Evolutionary conservation across 805 yeast genomes (phyloP).

Genomic region (Allodekkera sacchari): DNA sequence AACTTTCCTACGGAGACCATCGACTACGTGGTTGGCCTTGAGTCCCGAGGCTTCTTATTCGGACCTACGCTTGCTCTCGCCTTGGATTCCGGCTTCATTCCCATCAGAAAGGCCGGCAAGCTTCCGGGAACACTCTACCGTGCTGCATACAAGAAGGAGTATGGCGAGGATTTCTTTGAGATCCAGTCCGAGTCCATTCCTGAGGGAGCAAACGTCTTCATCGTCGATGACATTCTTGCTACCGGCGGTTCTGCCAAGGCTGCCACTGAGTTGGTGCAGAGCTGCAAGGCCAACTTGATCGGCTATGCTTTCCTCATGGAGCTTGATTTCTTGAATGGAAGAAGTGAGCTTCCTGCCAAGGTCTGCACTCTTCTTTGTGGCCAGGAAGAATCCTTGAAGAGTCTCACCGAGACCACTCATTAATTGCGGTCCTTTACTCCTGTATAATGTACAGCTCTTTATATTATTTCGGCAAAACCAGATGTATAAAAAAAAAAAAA

Average conservation of each 20-base stretch:
- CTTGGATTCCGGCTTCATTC: slow-evolving; percentile 83
- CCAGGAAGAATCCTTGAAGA: slow-evolving; percentile 53
- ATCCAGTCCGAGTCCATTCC: slow-evolving; percentile 79
- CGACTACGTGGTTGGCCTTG: slow-evolving; percentile 89
- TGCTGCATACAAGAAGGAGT: slow-evolving; percentile 81
- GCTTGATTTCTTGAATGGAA: slow-evolving; percentile 89
- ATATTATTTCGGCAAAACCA: no score
- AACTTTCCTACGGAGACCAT: slow-evolving; percentile 44
- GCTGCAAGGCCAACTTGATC: slow-evolving; percentile 60
- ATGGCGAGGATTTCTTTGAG: slow-evolving; percentile 85
- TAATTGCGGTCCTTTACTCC: no score
- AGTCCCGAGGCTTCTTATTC: slow-evolving; percentile 92
- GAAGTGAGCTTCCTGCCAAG: slow-evolving; percentile 77
- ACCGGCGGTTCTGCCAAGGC: slow-evolving; percentile 96
- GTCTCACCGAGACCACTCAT: no score
- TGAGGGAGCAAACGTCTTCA: slow-evolving; percentile 69
- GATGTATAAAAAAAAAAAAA: no score
- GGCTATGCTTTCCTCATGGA: slow-evolving; percentile 91
- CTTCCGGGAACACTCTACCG: slow-evolving; percentile 76
- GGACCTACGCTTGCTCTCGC: slow-evolving; percentile 94
- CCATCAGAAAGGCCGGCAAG: slow-evolving; percentile 93
- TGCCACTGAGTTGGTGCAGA: slow-evolving; percentile 75
- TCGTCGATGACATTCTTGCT: slow-evolving; percentile 95
- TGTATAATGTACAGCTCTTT: no score
- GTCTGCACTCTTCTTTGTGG: slow-evolving; percentile 85